These are phyloP conservation scores for Amniculicola lignicola DNA, from an alignment of 495 filamentous ascomycete species.

Conservation along the genomic window DNA sequence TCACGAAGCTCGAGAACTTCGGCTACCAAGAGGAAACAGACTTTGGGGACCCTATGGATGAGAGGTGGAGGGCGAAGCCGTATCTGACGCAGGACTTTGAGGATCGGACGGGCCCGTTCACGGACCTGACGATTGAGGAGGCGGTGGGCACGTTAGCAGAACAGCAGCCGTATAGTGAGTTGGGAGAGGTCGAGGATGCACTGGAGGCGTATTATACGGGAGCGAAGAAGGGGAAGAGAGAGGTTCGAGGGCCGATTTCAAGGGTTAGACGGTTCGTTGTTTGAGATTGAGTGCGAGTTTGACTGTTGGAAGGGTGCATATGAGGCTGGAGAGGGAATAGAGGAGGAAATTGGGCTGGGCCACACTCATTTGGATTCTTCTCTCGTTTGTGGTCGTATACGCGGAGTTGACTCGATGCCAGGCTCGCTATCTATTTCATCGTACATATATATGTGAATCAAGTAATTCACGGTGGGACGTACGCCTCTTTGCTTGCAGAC, in stretches of 20 bases:
- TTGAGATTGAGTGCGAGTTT: background rate
- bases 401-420: too few species aligned
- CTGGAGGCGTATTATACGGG: background rate
- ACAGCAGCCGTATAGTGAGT: conserved; percentile 25
- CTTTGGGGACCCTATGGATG: conserved; percentile 43
- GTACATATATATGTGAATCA: too few species aligned
- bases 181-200: conserved; percentile 7
- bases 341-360: too few species aligned
- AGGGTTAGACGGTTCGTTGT: conserved; percentile 9
- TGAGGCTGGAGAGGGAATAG: too few species aligned
- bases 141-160: conserved; percentile 1
- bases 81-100: conserved; percentile 7
- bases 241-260: background rate
- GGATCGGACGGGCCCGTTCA: conserved; percentile 7
- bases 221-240: background rate
- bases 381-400: too few species aligned
- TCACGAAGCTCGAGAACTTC: conserved; percentile 46
- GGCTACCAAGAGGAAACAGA: conserved; percentile 48
- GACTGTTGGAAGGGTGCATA: too few species aligned
- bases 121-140: conserved; percentile 11
- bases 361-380: too few species aligned
- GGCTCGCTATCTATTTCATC: too few species aligned
- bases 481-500: too few species aligned
- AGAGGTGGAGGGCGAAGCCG: conserved; percentile 31
- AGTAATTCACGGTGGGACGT: too few species aligned